These are phyloP conservation scores for Onygena corvina DNA, from an alignment of 2,329 filamentous ascomycete genomes.

Conservation along the genomic window DNA sequence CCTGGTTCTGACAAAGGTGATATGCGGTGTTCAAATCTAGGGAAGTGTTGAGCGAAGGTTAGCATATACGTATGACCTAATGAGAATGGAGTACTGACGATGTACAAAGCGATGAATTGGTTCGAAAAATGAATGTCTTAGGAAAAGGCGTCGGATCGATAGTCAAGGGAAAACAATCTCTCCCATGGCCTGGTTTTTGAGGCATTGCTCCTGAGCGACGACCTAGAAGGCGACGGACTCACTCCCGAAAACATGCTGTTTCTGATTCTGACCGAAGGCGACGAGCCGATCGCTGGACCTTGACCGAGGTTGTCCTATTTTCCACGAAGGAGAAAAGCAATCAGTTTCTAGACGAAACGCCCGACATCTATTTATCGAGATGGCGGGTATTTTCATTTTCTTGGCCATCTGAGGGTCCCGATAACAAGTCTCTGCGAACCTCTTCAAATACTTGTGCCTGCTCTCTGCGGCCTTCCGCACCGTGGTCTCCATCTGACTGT, in stretches of 20 bases:
- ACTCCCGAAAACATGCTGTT: background rate
- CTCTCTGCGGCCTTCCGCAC: slow-evolving; percentile 26
- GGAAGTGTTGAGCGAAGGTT: too few relatives aligned
- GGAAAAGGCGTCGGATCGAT: slow-evolving; percentile 20
- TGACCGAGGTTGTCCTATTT: slow-evolving; percentile 12
- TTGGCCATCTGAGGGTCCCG: slow-evolving; percentile 26
- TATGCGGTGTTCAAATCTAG: too few relatives aligned
- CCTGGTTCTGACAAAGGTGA: too few relatives aligned
- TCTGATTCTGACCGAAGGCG: background rate
- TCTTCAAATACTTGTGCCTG: slow-evolving; percentile 34
- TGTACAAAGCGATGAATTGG: too few relatives aligned
- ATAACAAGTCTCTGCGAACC: slow-evolving; percentile 38
- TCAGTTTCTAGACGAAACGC: slow-evolving; percentile 12
- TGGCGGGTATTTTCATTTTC: background rate
- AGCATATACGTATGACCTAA: too few relatives aligned
- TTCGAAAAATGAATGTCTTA: too few relatives aligned
- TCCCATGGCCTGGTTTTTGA: slow-evolving; percentile 30
- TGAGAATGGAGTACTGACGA: too few relatives aligned
- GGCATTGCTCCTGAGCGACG: slow-evolving; percentile 19
- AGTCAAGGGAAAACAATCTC: slow-evolving; percentile 35
- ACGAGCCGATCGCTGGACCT: background rate
- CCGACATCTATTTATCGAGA: background rate
- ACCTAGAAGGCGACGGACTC: slow-evolving; percentile 18
- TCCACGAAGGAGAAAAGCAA: slow-evolving; percentile 9
- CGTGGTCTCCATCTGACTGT: slow-evolving; percentile 26